Evolutionary conservation across 2,329 filamentous ascomycete genomes (phyloP).

Genomic region (Talaromyces islandicus): DNA sequence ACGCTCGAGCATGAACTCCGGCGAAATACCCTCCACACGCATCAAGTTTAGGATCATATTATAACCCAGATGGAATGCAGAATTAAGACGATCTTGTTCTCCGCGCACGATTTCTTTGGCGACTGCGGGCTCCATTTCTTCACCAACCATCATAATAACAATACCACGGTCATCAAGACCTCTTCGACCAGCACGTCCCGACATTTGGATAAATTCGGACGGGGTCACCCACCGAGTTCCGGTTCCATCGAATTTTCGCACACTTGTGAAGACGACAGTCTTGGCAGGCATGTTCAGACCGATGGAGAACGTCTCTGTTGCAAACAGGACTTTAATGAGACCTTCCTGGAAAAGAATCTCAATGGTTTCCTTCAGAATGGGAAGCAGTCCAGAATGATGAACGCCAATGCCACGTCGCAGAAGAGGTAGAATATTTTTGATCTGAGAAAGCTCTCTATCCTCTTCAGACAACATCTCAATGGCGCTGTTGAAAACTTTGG

Average conservation of each 20-base stretch:
- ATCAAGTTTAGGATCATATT: slow-evolving; percentile 98
- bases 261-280: slow-evolving; percentile 97
- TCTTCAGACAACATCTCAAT: slow-evolving; percentile 89
- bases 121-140: slow-evolving; percentile 90
- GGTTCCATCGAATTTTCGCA: slow-evolving; percentile 89
- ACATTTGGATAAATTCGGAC: slow-evolving; percentile 98
- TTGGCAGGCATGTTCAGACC: slow-evolving; percentile 98
- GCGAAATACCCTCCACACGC: slow-evolving; percentile 97
- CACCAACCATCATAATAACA: slow-evolving; percentile 99
- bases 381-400: slow-evolving; percentile 90
- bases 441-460: slow-evolving; percentile 82
- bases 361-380: slow-evolving; percentile 96
- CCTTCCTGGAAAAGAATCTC: slow-evolving; percentile 99
- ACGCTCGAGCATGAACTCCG: slow-evolving; percentile 96
- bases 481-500: slow-evolving; percentile 87
- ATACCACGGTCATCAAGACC: slow-evolving; percentile 96
- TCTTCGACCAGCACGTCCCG: slow-evolving; percentile 90
- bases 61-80: slow-evolving; percentile 94
- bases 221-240: slow-evolving; percentile 78
- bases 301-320: slow-evolving; percentile 97
- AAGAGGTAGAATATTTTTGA: slow-evolving; percentile 81
- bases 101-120: slow-evolving; percentile 94
- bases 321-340: slow-evolving; percentile 94
- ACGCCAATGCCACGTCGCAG: slow-evolving; percentile 90
- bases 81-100: slow-evolving; percentile 94